Base-by-base conservation (phyloP, 192 early-diverging fungal genomes). In the Podochytrium sp. region DNA sequence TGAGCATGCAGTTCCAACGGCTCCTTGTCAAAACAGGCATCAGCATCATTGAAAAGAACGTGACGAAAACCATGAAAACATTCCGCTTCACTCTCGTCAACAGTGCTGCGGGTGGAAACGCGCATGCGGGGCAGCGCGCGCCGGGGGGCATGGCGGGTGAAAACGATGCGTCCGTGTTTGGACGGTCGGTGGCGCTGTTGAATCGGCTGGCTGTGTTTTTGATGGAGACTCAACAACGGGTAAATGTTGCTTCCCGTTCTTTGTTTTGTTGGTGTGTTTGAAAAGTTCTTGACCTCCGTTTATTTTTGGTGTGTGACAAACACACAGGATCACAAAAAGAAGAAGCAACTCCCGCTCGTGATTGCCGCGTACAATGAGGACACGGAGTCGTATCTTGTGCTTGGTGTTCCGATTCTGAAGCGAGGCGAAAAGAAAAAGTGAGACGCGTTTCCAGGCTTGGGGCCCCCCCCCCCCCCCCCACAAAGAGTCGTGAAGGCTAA, bases 151-250 rank as follows among this genome's bases (percentile, higher is more conserved):
- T 75, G 35, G 78, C 38, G 20, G 79, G 75, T 33, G 80, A 80
- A 10, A 78, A 53, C 56, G 75, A 85, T 33, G 76, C 76, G 50
- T 38, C 57, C 1, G 32, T 87, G 14, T 87, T 85, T 81, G 81
- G 77, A 3, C 37, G 75, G 23, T 80, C 79, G 49, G 64, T 71
- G 30, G 61, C 80, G 6, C 66, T 81, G 10, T 80, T 97, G 30
- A 77, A 87, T 35, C 90, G 94, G 73, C 75, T 97, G n/a, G 92
- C 92, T 1, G 77, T 89, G 37, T 97, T 97, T 60, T 77, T 97
- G 29, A 88, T 91, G 73, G 91, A 94, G 61, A 92, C 92, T n/a
- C n/a, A n/a, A 0, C 90, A 85, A 67, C 78, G 87, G 73, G 91
- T 91, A 84, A 70, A 64, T 4, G 18, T 52, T 30, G 1, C 38